These are phyloP conservation scores for Metschnikowia dekortorum DNA, from an alignment of 805 yeast species.

Conservation along the genomic window DNA sequence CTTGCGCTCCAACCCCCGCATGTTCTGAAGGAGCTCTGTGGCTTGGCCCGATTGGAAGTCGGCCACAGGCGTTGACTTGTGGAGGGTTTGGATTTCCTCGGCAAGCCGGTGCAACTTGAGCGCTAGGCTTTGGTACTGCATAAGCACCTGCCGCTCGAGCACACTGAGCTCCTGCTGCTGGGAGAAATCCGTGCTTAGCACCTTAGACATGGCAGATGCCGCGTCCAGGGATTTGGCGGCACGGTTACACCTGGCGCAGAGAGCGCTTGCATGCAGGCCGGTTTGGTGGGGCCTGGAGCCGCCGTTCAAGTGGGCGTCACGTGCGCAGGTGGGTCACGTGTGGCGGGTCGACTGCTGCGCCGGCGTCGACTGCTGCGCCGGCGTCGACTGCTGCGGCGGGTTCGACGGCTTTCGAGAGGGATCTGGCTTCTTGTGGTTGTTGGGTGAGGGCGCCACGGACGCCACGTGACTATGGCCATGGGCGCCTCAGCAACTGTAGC, in stretches of 20 bases:
- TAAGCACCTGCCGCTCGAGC: conserved; percentile 32
- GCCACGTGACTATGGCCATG: neutral
- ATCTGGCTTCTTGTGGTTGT: neutral
- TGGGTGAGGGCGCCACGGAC: neutral
- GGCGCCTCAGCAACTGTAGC: conserved; percentile 1
- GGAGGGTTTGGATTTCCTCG: conserved; percentile 28
- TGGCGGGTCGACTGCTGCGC: no score
- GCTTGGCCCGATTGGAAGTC: conserved; percentile 18
- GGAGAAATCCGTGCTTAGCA: conserved; percentile 10
- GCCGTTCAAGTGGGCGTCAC: no score
- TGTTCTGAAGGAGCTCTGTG: conserved; percentile 38
- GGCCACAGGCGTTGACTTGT: conserved; percentile 3
- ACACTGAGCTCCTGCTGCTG: conserved; percentile 17
- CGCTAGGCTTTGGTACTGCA: conserved; percentile 37
- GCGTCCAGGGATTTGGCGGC: neutral
- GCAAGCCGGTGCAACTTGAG: conserved; percentile 28
- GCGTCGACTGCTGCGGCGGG: no score
- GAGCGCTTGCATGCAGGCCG: no score
- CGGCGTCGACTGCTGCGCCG: no score
- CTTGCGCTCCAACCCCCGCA: conserved; percentile 59
- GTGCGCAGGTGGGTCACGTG: no score
- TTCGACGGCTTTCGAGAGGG: no score
- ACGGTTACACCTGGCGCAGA: no score
- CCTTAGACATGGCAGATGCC: neutral
- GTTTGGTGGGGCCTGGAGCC: no score